phyloP scores from a whole-genome alignment of 2,329 filamentous ascomycete genomes.

The Atkinsonella hypoxylon region DNA sequence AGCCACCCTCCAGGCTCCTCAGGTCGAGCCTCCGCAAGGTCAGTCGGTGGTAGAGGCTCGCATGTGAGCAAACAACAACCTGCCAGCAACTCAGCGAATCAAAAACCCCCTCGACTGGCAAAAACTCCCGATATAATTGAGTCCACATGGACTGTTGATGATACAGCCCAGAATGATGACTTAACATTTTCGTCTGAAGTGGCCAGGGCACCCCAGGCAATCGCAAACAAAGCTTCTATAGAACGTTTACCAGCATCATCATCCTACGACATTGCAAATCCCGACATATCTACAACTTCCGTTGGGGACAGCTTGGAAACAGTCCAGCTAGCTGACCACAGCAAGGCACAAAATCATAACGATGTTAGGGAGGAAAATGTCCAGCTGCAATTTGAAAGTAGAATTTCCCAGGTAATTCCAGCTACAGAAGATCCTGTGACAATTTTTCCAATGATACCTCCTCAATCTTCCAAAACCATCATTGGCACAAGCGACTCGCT shows the following conservation, averaged over 20 bases:
- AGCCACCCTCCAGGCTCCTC: background rate
- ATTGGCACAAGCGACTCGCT: background rate
- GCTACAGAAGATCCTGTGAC: background rate
- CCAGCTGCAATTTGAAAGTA: background rate
- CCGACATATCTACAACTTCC: too few relatives aligned
- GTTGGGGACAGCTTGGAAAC: too few relatives aligned
- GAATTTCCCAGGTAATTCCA: background rate
- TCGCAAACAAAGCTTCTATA: too few relatives aligned
- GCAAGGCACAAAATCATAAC: background rate
- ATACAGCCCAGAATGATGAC: too few relatives aligned
- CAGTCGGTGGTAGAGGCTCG: background rate
- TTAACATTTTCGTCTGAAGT: too few relatives aligned
- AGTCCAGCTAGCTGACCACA: background rate
- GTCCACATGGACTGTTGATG: too few relatives aligned
- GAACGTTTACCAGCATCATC: too few relatives aligned
- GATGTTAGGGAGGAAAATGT: background rate
- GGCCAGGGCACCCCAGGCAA: too few relatives aligned
- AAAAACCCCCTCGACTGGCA: background rate
- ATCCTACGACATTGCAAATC: too few relatives aligned
- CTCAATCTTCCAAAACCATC: background rate
- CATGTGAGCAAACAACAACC: background rate
- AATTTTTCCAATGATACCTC: background rate
- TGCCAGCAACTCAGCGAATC: background rate
- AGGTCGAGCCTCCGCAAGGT: background rate
- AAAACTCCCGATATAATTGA: background rate